These are phyloP conservation scores for Neohortaea acidophila DNA, from an alignment of 495 filamentous ascomycete genomes.

Conservation along the genomic window DNA sequence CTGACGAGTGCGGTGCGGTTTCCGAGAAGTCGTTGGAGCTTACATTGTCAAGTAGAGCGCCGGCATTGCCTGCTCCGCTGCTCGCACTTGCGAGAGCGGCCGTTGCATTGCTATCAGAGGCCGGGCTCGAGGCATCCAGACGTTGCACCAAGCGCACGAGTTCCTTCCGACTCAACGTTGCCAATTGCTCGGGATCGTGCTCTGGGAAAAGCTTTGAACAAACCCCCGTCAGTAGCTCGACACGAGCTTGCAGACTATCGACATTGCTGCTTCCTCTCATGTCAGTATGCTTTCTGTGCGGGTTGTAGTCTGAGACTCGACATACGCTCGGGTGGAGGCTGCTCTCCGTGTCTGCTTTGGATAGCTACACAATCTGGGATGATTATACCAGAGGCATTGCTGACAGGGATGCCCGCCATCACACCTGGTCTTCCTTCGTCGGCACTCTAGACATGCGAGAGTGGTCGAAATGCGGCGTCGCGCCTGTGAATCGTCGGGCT, in stretches of 20 bases:
- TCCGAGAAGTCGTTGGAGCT: no score
- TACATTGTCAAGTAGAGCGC: no score
- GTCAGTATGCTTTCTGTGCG: not conserved
- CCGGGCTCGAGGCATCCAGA: slow-evolving; percentile 23
- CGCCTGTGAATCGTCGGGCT: no score
- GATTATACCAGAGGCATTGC: slow-evolving; percentile 23
- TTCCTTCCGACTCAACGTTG: slow-evolving; percentile 34
- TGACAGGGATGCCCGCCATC: slow-evolving; percentile 12
- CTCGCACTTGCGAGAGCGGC: no score
- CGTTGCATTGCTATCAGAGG: no score
- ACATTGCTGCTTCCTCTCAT: slow-evolving; percentile 16
- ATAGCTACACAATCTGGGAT: slow-evolving; percentile 24
- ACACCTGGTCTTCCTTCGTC: slow-evolving; percentile 17
- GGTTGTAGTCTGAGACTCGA: slow-evolving; percentile 5
- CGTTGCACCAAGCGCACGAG: slow-evolving; percentile 32
- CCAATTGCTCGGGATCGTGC: slow-evolving; percentile 31
- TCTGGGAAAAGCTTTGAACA: slow-evolving; percentile 34
- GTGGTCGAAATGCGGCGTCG: slow-evolving; percentile 11
- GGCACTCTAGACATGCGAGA: slow-evolving; percentile 15
- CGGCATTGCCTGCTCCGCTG: no score
- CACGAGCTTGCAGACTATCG: slow-evolving; percentile 21
- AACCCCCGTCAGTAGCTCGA: slow-evolving; percentile 24
- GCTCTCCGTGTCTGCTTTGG: slow-evolving; percentile 25
- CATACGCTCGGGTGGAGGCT: slow-evolving; percentile 25
- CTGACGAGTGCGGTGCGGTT: slow-evolving; percentile 17